These are phyloP conservation scores for Phlebopus sp. DNA, from an alignment of 1,284 basidiomycete genomes.

Conservation along the genomic window DNA sequence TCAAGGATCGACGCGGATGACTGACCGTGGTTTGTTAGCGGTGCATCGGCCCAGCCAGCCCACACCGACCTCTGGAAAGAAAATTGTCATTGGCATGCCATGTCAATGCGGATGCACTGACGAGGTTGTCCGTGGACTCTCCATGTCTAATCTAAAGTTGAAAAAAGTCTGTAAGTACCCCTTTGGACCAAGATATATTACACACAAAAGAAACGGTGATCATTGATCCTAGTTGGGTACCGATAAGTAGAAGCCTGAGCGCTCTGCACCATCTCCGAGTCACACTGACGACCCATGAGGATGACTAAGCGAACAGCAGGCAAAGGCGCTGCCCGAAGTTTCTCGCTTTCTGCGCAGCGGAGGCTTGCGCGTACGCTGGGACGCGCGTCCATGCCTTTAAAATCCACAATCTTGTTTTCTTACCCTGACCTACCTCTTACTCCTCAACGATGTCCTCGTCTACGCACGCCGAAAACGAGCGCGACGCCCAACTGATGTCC, in stretches of 20 bases:
- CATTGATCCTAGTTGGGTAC: slow-evolving; percentile 10
- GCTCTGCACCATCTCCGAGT: background rate
- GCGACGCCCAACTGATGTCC: slow-evolving; percentile 54
- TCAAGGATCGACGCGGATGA: slow-evolving; percentile 7
- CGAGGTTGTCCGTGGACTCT: slow-evolving; percentile 72
- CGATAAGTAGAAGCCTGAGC: background rate
- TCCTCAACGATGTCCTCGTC: slow-evolving; percentile 4
- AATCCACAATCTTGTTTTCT: slow-evolving; percentile 10
- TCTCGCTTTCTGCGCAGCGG: background rate
- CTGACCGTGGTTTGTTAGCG: slow-evolving; percentile 80
- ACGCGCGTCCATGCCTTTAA: slow-evolving; percentile 25
- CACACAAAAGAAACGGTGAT: slow-evolving; percentile 27
- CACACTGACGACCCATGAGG: too few species aligned
- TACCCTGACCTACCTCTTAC: background rate
- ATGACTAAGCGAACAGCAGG: slow-evolving; percentile 6
- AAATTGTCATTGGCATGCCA: background rate
- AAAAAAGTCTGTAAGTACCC: slow-evolving; percentile 24
- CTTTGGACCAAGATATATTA: slow-evolving; percentile 1
- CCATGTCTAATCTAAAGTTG: slow-evolving; percentile 67
- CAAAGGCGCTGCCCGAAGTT: slow-evolving; percentile 6
- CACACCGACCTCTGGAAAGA: slow-evolving; percentile 50
- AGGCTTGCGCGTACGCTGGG: slow-evolving; percentile 17
- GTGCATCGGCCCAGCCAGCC: slow-evolving; percentile 85
- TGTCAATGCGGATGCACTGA: slow-evolving; percentile 26
- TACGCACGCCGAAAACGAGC: slow-evolving; percentile 30